Percentiles rank a stretch among this genome's conserved stretches.
These are phyloP conservation scores for Podospora fimiseda DNA, from an alignment of 495 filamentous ascomycete species.

Conservation along the genomic window DNA sequence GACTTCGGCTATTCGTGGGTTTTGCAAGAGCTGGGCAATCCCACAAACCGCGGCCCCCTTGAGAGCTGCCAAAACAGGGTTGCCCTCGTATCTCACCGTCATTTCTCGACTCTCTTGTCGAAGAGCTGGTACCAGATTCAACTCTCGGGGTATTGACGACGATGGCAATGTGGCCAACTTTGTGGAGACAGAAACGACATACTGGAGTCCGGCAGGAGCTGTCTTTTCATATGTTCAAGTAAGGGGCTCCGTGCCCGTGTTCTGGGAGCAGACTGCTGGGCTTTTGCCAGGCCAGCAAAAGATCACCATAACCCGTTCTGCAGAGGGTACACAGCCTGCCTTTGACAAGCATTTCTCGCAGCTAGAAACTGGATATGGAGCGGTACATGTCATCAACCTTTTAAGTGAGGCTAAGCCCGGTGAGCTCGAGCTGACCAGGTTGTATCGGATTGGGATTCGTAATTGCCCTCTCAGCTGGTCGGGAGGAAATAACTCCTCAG, in stretches of 20 bases:
- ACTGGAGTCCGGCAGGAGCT: constrained; percentile 65
- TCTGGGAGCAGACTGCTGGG: constrained; percentile 91
- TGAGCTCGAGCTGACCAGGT: constrained; percentile 71
- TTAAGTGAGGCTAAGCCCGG: constrained; percentile 79
- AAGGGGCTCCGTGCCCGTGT: constrained; percentile 86
- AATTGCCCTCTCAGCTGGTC: constrained; percentile 58
- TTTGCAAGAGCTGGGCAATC: constrained; percentile 75
- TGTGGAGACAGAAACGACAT: constrained; percentile 60
- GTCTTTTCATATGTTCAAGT: constrained; percentile 93
- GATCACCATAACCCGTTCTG: constrained; percentile 80
- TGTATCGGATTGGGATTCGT: constrained; percentile 70
- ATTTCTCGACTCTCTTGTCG: constrained; percentile 88
- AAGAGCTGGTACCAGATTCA: constrained; percentile 92
- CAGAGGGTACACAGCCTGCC: constrained; percentile 87
- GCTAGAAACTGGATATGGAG: constrained; percentile 77
- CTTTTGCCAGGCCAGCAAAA: constrained; percentile 92
- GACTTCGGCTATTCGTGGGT: constrained; percentile 90
- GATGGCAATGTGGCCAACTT: constrained; percentile 95
- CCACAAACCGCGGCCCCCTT: constrained; percentile 52
- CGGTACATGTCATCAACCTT: constrained; percentile 84
- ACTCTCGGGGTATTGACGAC: constrained; percentile 93
- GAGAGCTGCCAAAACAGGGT: constrained; percentile 56
- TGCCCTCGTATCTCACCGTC: constrained; percentile 76
- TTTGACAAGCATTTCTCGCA: constrained; percentile 91
- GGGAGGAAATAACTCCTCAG: constrained; percentile 41